Evolutionary conservation across 1,139 yeast species (phyloP).

Genomic region (Sugiyamaella grinbergsii): DNA sequence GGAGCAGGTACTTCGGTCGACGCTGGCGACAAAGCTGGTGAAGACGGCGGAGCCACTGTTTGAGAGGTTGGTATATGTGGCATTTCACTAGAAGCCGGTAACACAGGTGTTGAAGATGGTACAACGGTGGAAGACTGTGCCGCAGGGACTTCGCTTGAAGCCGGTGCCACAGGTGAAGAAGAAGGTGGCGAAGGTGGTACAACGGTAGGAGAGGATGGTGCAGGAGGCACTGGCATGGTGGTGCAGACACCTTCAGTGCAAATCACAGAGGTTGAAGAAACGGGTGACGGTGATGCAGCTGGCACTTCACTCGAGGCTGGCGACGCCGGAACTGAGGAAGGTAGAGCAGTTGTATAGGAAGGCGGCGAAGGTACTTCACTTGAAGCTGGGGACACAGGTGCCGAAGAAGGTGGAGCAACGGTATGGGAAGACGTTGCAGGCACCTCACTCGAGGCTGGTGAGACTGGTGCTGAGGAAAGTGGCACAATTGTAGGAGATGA

Average conservation of each 20-base stretch:
- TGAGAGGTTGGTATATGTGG: neutral
- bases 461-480: neutral
- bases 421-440: neutral
- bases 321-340: neutral
- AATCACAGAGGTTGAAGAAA: neutral
- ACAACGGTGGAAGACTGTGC: too few relatives aligned
- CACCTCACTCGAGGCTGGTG: neutral
- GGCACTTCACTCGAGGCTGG: neutral
- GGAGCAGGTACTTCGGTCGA: neutral
- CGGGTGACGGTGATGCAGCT: neutral
- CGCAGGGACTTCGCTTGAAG: too few relatives aligned
- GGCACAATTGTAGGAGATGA: neutral
- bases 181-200: neutral
- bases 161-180: too few relatives aligned
- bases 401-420: neutral
- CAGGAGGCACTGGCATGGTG: conserved; percentile 12
- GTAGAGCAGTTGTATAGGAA: too few relatives aligned
- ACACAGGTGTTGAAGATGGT: neutral
- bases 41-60: too few relatives aligned
- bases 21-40: neutral
- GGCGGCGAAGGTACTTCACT: too few relatives aligned
- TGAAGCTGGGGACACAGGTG: neutral
- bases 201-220: neutral
- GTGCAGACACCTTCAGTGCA: conserved; percentile 12
- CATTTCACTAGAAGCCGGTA: too few relatives aligned